Percentiles rank a stretch among this genome's conserved stretches.
phyloP scores from a whole-genome alignment of 352 stramenopile species.

The Pythium angustatum region DNA sequence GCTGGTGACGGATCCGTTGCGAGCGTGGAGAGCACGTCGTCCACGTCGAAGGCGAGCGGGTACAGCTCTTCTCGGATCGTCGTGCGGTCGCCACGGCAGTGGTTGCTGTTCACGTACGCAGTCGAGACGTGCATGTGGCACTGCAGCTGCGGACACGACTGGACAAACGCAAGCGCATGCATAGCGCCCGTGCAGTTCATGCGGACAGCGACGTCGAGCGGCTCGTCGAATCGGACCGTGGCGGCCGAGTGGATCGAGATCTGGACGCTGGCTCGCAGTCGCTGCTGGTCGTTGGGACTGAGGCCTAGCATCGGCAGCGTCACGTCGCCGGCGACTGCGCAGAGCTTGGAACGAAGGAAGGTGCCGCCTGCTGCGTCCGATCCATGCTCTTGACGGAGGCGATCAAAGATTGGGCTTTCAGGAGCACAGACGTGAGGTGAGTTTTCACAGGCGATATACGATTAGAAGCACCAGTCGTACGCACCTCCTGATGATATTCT shows the following conservation, averaged over 20 bases:
- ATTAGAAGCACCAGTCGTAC: too few relatives aligned
- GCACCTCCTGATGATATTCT: conserved; percentile 71
- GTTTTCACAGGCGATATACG: too few relatives aligned
- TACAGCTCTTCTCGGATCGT: conserved; percentile 72
- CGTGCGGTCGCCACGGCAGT: conserved; percentile 39
- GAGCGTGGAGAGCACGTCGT: conserved; percentile 63
- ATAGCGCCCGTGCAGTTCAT: conserved; percentile 83
- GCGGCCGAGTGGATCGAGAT: conserved; percentile 86
- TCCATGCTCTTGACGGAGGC: conserved; percentile 57
- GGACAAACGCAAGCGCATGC: conserved; percentile 61
- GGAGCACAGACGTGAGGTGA: too few relatives aligned
- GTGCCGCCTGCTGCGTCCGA: conserved; percentile 45
- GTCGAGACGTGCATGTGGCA: conserved; percentile 85
- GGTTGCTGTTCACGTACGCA: conserved; percentile 86
- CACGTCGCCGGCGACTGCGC: conserved; percentile 69
- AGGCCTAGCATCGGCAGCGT: conserved; percentile 67
- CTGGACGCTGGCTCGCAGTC: conserved; percentile 50
- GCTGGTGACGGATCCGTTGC: conserved; percentile 51
- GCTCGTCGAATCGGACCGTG: conserved; percentile 86
- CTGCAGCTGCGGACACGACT: conserved; percentile 46
- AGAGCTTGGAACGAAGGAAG: conserved; percentile 59
- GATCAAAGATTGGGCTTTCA: conserved; percentile 68
- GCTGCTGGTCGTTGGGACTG: conserved; percentile 37
- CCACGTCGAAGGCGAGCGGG: conserved; percentile 82
- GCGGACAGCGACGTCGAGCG: conserved; percentile 81